Percentiles rank a stretch among this genome's conserved stretches.
phyloP scores from a whole-genome alignment of 805 yeast species.

The Yarrowia alimentaria region DNA sequence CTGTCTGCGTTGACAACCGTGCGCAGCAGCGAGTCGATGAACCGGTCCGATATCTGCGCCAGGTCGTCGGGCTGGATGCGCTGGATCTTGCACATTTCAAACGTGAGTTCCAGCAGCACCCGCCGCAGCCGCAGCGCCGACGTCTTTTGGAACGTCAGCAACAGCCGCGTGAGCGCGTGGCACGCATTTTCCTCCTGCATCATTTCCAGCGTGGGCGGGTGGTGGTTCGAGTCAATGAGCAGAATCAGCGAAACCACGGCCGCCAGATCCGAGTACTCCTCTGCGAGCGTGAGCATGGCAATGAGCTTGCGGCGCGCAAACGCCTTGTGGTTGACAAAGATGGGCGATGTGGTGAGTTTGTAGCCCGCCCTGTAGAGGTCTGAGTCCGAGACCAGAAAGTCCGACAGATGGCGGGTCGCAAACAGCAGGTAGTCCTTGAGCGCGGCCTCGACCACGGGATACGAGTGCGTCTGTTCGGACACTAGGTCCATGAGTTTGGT shows the following conservation, averaged over 20 bases:
- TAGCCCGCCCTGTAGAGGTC: constrained; percentile 39
- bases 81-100: constrained; percentile 53
- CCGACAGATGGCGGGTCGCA: constrained; percentile 5
- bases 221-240: constrained; percentile 47
- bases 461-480: constrained; percentile 1
- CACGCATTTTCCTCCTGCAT: constrained; percentile 50
- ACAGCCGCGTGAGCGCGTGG: constrained; percentile 48
- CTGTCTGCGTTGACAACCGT: constrained; percentile 44
- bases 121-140: constrained; percentile 44
- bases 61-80: constrained; percentile 48
- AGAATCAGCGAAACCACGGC: constrained; percentile 47
- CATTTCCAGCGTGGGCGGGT: constrained; percentile 45
- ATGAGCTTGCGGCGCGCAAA: constrained; percentile 43
- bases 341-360: constrained; percentile 47
- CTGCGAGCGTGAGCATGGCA: constrained; percentile 39
- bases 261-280: constrained; percentile 37
- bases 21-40: constrained; percentile 50
- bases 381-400: neutral
- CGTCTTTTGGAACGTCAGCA: constrained; percentile 44
- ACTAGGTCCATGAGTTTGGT: constrained; percentile 3
- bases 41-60: constrained; percentile 44
- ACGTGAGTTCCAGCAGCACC: constrained; percentile 52
- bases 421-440: constrained; percentile 14
- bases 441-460: constrained; percentile 7
- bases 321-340: constrained; percentile 54